Evolutionary conservation across 257 asterid genomes (phyloP).

Genomic region (Ophiorrhiza pumila): DNA sequence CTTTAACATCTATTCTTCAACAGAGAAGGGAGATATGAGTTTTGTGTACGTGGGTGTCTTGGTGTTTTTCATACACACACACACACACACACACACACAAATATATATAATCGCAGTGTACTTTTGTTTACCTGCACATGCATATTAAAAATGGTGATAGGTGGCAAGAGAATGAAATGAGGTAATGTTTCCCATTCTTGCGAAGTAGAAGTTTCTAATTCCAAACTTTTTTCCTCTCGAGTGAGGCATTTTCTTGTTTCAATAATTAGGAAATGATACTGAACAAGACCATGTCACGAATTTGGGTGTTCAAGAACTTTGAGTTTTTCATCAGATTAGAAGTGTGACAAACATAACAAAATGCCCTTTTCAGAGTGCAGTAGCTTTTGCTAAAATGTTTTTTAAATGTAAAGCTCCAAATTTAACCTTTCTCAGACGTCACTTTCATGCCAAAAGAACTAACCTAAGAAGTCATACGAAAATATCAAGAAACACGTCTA

Average conservation of each 20-base stretch:
- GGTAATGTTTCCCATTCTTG: neutral
- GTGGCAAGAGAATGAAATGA: no score
- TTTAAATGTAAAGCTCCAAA: neutral
- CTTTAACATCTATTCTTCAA: no score
- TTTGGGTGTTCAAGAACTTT: no score
- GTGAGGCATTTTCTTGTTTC: neutral
- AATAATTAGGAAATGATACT: neutral
- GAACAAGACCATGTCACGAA: neutral
- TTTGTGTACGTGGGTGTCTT: neutral
- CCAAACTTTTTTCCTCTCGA: no score
- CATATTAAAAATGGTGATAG: neutral
- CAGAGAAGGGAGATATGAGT: neutral
- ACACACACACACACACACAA: no score
- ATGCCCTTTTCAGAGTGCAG: no score
- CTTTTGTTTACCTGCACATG: no score
- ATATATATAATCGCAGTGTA: no score
- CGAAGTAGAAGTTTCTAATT: no score
- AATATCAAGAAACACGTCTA: neutral
- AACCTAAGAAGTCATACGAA: neutral
- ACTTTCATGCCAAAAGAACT: neutral
- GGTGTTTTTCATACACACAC: no score
- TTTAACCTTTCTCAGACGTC: neutral
- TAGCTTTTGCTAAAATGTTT: no score
- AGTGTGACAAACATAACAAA: neutral
- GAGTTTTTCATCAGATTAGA: no score